Evolutionary conservation across 306 rosid genomes (phyloP), one percentile per base, ranked within the genome.

Genomic region (Casuarina cunninghamiana): DNA sequence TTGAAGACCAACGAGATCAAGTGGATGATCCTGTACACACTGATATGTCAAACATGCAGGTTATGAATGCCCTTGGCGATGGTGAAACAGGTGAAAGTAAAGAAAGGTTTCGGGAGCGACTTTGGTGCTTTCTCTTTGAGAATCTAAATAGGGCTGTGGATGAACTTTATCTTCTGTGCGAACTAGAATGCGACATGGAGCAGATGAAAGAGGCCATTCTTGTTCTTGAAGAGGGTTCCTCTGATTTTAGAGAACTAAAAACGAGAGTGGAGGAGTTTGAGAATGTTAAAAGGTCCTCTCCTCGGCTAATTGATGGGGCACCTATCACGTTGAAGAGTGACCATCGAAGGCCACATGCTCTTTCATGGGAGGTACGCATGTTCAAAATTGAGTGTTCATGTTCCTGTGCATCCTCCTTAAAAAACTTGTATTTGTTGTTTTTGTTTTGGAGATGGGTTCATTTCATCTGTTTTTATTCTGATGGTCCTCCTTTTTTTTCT

Each of bases 141-240:
- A 95, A 92, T 86, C 98, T 95, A 67, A 95, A 95, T 81, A 89
- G 98, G 84, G 94, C 97, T 68, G 96, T 95, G n/a, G 98, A 95
- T 85, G 98, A 95, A 78, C 92, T 95, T 77, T 95, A 95, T 91
- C 98, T 95, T 85, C 98, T 95, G 71, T 95, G 98, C 78, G 98
- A 95, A 80, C 87, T 95, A 84, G 98, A 95, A 85, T 92, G 97
- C 38, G 98, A 95, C 81, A 75, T 86, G 82, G 97, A 88, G 85
- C 97, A 95, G 93, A 95, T 95, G 98, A 92, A 89, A 82, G 98
- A 95, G 88, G 97, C 97, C 41, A 78, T 92, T 88, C 96, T 95
- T 87, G 98, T 95, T 82, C 98, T 95, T 69, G 96, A 93, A 88
- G 98, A 95, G 89, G 93, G 97, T 70, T 88, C 91, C 67, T 95